These are phyloP conservation scores for Cutaneotrichosporon arboriforme DNA, from an alignment of 1,284 basidiomycete genomes.

Conservation along the genomic window DNA sequence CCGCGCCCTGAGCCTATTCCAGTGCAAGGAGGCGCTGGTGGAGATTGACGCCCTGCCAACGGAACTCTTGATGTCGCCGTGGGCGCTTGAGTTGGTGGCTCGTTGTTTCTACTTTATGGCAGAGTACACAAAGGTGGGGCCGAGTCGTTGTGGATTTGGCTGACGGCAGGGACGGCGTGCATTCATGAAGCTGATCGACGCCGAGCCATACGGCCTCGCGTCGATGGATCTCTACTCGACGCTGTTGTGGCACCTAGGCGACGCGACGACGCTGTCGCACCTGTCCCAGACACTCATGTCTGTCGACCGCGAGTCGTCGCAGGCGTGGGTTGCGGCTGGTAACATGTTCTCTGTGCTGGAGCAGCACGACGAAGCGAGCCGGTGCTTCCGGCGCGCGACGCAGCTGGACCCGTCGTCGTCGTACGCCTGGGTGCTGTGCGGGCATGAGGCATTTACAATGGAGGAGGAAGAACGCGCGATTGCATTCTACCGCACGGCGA, in stretches of 20 bases:
- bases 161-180: slow-evolving; percentile 66
- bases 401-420: slow-evolving; percentile 77
- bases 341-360: slow-evolving; percentile 88
- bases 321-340: slow-evolving; percentile 90
- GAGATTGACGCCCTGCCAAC: slow-evolving; percentile 71
- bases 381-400: slow-evolving; percentile 82
- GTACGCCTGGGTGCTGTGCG: slow-evolving; percentile 87
- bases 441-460: slow-evolving; percentile 82
- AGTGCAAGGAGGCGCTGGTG: slow-evolving; percentile 65
- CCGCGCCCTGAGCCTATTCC: slow-evolving; percentile 65
- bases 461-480: slow-evolving; percentile 86
- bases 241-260: slow-evolving; percentile 83
- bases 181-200: slow-evolving; percentile 68
- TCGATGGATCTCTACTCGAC: slow-evolving; percentile 95
- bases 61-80: slow-evolving; percentile 66
- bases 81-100: slow-evolving; percentile 73
- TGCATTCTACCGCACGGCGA: slow-evolving; percentile 78
- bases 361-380: slow-evolving; percentile 80
- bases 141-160: slow-evolving; percentile 52
- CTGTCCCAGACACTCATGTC: slow-evolving; percentile 82
- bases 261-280: slow-evolving; percentile 73
- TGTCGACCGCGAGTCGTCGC: slow-evolving; percentile 70
- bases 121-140: slow-evolving; percentile 61
- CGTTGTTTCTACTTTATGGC: slow-evolving; percentile 79
- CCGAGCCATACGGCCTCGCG: slow-evolving; percentile 76